Percentiles rank a stretch among this genome's conserved stretches.
Conservation (phyloP, 2,329 filamentous ascomycete species). For the Trichoderma guizhouense region DNA sequence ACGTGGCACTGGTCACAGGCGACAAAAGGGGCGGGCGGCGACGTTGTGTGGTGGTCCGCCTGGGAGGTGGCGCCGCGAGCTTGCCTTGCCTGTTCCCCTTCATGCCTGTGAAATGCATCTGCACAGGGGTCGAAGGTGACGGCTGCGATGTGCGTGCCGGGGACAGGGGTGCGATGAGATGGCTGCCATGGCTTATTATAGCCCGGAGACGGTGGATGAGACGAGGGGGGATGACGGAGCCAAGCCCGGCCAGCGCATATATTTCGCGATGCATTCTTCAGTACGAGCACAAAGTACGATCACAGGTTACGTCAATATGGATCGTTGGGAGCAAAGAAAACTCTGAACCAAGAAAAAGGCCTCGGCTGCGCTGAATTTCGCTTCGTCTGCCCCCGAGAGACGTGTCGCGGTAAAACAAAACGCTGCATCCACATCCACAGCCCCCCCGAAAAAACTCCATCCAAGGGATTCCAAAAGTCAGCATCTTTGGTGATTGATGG, state of each 20-base stretch:
- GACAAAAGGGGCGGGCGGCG: conserved; percentile 20
- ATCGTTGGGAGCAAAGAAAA: not conserved
- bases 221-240: conserved; percentile 10
- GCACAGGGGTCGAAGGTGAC: conserved; percentile 19
- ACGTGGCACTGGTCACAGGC: conserved; percentile 21
- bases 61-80: conserved; percentile 18
- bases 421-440: not conserved
- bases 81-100: conserved; percentile 12
- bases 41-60: conserved; percentile 13
- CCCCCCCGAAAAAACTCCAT: conserved; percentile 7
- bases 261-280: not conserved
- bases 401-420: not conserved
- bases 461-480: not conserved
- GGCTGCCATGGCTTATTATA: conserved; percentile 16
- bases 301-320: too few species aligned
- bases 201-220: conserved; percentile 11
- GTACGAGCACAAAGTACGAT: not conserved
- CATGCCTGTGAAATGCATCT: conserved; percentile 18
- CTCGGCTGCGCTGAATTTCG: not conserved
- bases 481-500: conserved; percentile 14
- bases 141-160: conserved; percentile 20
- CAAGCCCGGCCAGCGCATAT: conserved; percentile 2
- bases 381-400: not conserved
- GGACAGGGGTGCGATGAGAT: conserved; percentile 17
- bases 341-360: not conserved